These are phyloP conservation scores for Auricularia heimuer DNA, from an alignment of 768 basidiomycete genomes.

Conservation along the genomic window DNA sequence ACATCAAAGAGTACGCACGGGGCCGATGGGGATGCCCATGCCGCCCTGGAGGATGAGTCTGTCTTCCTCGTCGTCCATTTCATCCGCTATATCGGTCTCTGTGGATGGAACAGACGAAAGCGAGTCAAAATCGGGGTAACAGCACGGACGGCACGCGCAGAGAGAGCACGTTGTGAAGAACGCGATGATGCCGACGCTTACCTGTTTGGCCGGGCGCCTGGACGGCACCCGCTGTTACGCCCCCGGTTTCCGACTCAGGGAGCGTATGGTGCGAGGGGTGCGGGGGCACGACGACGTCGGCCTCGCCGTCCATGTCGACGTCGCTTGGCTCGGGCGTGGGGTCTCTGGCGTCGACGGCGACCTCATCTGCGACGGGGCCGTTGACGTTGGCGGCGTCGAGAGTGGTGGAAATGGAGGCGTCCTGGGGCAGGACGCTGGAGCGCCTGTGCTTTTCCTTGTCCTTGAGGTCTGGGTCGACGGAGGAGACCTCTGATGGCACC, in stretches of 20 bases:
- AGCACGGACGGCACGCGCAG: conserved; percentile 35
- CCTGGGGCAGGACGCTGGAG: not conserved
- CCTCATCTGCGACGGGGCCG: not conserved
- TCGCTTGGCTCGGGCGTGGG: not conserved
- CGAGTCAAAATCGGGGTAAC: not conserved
- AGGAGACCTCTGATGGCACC: not conserved
- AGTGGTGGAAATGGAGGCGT: conserved; percentile 1
- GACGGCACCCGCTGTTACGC: conserved; percentile 84
- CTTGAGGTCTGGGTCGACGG: not conserved
- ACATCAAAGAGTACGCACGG: conserved; percentile 41
- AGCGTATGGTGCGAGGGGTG: conserved; percentile 25
- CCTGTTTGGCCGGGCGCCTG: conserved; percentile 82
- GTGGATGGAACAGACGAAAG: not conserved
- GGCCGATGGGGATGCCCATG: conserved; percentile 88
- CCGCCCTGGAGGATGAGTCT: conserved; percentile 83
- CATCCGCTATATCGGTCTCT: conserved; percentile 13
- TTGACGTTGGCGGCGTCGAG: not conserved
- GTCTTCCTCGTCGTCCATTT: conserved; percentile 79
- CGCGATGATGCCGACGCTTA: conserved; percentile 19
- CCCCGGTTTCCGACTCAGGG: conserved; percentile 71
- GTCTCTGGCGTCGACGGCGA: not conserved
- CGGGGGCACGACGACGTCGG: conserved; percentile 14
- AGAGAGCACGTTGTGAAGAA: conserved; percentile 15
- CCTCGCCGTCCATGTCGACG: conserved; percentile 7
- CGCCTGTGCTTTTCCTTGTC: not conserved